Conservation (phyloP, 2,329 filamentous ascomycete species). For the Cytospora paraplurivora region DNA sequence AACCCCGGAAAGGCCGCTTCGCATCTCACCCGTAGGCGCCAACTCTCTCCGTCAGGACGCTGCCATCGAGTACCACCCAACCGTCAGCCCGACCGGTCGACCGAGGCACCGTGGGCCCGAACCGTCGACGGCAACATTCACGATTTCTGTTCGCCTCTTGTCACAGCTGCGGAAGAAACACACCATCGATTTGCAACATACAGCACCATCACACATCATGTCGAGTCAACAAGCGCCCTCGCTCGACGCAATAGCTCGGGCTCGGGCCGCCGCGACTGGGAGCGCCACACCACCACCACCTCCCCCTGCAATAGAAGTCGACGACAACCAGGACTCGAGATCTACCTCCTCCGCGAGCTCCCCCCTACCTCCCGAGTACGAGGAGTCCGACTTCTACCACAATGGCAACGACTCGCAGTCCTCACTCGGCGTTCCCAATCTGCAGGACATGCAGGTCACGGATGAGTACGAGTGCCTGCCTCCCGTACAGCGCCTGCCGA, state of each 20-base stretch:
- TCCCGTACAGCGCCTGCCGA: slow-evolving; percentile 84
- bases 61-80: not conserved
- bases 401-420: slow-evolving; percentile 90
- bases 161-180: not conserved
- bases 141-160: slow-evolving; percentile 1
- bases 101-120: slow-evolving; percentile 3
- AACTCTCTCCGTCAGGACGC: not conserved
- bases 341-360: slow-evolving; percentile 73
- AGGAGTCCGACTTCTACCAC: slow-evolving; percentile 92
- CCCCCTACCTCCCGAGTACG: slow-evolving; percentile 74
- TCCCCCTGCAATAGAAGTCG: slow-evolving; percentile 31
- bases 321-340: slow-evolving; percentile 54
- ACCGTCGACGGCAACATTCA: slow-evolving; percentile 11
- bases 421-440: slow-evolving; percentile 78
- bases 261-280: slow-evolving; percentile 30
- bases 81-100: slow-evolving; percentile 10
- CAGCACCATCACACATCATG: slow-evolving; percentile 25
- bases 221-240: slow-evolving; percentile 35
- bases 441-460: slow-evolving; percentile 72
- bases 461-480: slow-evolving; percentile 69
- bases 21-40: not conserved
- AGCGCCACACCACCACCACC: slow-evolving; percentile 29
- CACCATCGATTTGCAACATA: not conserved
- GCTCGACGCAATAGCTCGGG: slow-evolving; percentile 35
- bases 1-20: not conserved